phyloP scores from a whole-genome alignment of 2,329 filamentous ascomycete genomes.

The Pseudofabraea citricarpa region DNA sequence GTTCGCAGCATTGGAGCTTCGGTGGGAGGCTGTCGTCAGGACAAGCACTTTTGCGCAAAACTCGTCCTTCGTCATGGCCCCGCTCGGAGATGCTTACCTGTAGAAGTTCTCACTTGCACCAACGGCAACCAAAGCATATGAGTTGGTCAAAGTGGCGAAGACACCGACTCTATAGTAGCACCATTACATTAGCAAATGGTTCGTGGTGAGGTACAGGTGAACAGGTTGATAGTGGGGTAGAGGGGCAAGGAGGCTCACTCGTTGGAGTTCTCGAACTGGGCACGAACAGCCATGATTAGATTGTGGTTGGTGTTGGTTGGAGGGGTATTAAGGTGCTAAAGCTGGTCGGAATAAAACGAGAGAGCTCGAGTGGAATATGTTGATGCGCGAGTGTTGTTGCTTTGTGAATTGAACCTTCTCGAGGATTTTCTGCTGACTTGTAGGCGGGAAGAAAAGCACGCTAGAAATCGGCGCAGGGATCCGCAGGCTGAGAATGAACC shows the following conservation, averaged over 20 bases:
- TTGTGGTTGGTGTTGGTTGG: neutral
- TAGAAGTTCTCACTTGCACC: slow-evolving; percentile 99
- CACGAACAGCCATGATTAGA: slow-evolving; percentile 57
- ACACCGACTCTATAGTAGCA: slow-evolving; percentile 74
- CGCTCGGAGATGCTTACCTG: slow-evolving; percentile 48
- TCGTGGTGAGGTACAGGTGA: neutral
- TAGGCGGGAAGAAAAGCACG: neutral
- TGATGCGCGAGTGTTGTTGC: neutral
- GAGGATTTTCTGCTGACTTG: slow-evolving; percentile 2
- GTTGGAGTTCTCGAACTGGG: slow-evolving; percentile 86
- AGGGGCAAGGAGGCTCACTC: slow-evolving; percentile 54
- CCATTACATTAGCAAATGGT: neutral
- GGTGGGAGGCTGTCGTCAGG: neutral
- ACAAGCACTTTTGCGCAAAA: neutral
- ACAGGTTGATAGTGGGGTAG: slow-evolving; percentile 4
- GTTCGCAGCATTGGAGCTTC: neutral
- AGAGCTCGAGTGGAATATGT: neutral
- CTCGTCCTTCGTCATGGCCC: neutral
- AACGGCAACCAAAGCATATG: slow-evolving; percentile 89
- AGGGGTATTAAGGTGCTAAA: neutral
- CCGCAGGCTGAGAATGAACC: neutral
- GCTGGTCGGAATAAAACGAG: neutral
- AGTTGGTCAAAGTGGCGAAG: slow-evolving; percentile 95
- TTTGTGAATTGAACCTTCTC: neutral
- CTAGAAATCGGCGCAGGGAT: neutral